A percentile compares a stretch with the other conserved stretches of the same genome.
phyloP scores from a whole-genome alignment of 805 yeast species.

The Wickerhamiella musiphila region DNA sequence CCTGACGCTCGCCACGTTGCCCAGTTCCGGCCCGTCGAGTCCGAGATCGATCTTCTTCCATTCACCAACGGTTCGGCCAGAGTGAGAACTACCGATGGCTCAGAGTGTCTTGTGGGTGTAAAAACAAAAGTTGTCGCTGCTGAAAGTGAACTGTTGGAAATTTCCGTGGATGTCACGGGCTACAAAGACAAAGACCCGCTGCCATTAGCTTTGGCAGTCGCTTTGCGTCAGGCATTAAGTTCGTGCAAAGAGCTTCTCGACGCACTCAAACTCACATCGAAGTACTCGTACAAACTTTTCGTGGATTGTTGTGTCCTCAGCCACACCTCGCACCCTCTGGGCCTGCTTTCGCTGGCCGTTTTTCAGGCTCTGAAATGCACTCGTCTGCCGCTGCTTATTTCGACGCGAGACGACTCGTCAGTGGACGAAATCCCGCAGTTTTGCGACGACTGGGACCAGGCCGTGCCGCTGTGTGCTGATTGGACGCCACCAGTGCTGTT shows the following conservation, averaged over 20 bases:
- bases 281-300: conserved; percentile 57
- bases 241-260: conserved; percentile 32
- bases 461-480: conserved; percentile 27
- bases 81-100: conserved; percentile 72
- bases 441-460: conserved; percentile 68
- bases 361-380: conserved; percentile 73
- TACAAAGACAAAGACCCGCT: conserved; percentile 62
- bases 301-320: conserved; percentile 70
- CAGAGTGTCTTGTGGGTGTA: conserved; percentile 83
- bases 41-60: conserved; percentile 64
- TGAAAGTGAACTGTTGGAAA: conserved; percentile 36
- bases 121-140: conserved; percentile 57
- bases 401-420: conserved; percentile 37
- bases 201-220: conserved; percentile 43
- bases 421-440: conserved; percentile 83
- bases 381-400: conserved; percentile 50
- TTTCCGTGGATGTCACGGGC: conserved; percentile 56
- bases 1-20: conserved; percentile 67
- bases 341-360: conserved; percentile 60
- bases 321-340: conserved; percentile 63
- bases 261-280: conserved; percentile 45
- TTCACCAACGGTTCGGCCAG: conserved; percentile 86
- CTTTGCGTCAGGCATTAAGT: conserved; percentile 30
- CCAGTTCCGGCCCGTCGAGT: conserved; percentile 78
- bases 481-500: conserved; percentile 64